A percentile compares a stretch with the other conserved stretches of the same genome.
These are phyloP conservation scores for Kokia cookei DNA, from an alignment of 441 rosid species.

Conservation along the genomic window DNA sequence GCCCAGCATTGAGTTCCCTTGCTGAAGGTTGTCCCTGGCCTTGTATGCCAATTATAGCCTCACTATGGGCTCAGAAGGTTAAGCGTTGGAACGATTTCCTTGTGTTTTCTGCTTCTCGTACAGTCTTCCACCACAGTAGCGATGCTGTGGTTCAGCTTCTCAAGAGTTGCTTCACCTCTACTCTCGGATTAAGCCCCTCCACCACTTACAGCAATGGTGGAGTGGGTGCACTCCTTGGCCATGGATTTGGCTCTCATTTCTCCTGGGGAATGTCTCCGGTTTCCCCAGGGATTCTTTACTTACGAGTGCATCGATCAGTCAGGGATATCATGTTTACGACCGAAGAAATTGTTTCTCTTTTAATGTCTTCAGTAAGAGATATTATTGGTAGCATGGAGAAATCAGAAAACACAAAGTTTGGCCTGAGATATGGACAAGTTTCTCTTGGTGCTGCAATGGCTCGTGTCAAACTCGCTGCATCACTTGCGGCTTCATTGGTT, in stretches of 20 bases:
- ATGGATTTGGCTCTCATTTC: slow-evolving; percentile 77
- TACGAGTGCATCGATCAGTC: slow-evolving; percentile 68
- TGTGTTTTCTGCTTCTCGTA: slow-evolving; percentile 76
- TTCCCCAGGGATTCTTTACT: slow-evolving; percentile 88
- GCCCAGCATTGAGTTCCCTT: slow-evolving; percentile 73
- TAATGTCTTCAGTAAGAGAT: slow-evolving; percentile 77
- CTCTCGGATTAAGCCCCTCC: slow-evolving; percentile 60
- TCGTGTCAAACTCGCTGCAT: slow-evolving; percentile 83
- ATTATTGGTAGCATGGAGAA: slow-evolving; percentile 51
- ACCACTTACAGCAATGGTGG: slow-evolving; percentile 66
- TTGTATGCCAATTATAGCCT: slow-evolving; percentile 81
- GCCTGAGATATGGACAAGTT: slow-evolving; percentile 72
- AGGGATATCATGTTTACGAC: slow-evolving; percentile 76
- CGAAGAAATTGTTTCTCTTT: slow-evolving; percentile 76
- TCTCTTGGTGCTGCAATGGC: slow-evolving; percentile 78
- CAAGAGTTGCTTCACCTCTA: slow-evolving; percentile 73
- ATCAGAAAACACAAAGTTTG: slow-evolving; percentile 57
- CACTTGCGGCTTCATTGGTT: slow-evolving; percentile 84
- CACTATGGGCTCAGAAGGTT: slow-evolving; percentile 94
- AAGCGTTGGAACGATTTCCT: slow-evolving; percentile 94
- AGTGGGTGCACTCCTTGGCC: slow-evolving; percentile 93
- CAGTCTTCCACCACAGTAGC: slow-evolving; percentile 83
- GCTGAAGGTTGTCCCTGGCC: slow-evolving; percentile 98
- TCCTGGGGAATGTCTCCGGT: slow-evolving; percentile 81
- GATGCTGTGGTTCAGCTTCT: slow-evolving; percentile 95